Percentiles rank a stretch among this genome's conserved stretches.
Evolutionary conservation across 2,329 filamentous ascomycete genomes (phyloP).

Genomic region (Kalmusia sp.): DNA sequence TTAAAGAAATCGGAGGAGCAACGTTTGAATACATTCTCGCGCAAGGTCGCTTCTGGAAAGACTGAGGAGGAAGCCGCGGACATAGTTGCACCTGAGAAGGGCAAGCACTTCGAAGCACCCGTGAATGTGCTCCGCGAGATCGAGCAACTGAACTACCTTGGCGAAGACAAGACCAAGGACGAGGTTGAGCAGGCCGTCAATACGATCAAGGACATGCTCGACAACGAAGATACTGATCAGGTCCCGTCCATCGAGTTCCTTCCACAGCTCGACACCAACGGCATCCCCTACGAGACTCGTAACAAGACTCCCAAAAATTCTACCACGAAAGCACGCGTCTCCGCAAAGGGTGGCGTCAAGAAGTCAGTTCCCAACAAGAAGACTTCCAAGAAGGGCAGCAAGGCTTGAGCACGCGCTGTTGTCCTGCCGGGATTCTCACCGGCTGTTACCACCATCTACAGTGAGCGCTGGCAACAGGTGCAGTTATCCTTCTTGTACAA

Average conservation of each 20-base stretch:
- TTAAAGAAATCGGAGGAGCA: conserved; percentile 46
- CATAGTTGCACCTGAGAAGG: conserved; percentile 14
- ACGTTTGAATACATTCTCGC: conserved; percentile 38
- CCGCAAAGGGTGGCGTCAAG: not conserved
- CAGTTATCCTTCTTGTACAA: not conserved
- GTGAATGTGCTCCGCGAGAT: conserved; percentile 43
- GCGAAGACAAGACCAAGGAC: conserved; percentile 23
- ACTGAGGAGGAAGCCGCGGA: conserved; percentile 16
- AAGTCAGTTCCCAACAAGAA: not conserved
- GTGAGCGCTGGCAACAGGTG: not conserved
- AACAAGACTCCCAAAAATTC: conserved; percentile 20
- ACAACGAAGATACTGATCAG: conserved; percentile 29
- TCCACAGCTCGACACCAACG: conserved; percentile 25
- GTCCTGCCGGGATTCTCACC: not conserved
- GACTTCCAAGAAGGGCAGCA: not conserved
- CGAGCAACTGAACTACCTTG: conserved; percentile 23
- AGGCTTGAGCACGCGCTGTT: not conserved
- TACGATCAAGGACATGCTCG: conserved; percentile 38
- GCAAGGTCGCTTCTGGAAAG: conserved; percentile 26
- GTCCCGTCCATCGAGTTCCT: conserved; percentile 43
- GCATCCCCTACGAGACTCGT: conserved; percentile 11
- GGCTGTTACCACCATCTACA: not conserved
- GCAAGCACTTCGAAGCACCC: conserved; percentile 41
- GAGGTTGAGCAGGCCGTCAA: conserved; percentile 31
- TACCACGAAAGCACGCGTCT: not conserved